phyloP scores from a whole-genome alignment of 106 monocot genomes.

The Platanthera zijinensis region DNA sequence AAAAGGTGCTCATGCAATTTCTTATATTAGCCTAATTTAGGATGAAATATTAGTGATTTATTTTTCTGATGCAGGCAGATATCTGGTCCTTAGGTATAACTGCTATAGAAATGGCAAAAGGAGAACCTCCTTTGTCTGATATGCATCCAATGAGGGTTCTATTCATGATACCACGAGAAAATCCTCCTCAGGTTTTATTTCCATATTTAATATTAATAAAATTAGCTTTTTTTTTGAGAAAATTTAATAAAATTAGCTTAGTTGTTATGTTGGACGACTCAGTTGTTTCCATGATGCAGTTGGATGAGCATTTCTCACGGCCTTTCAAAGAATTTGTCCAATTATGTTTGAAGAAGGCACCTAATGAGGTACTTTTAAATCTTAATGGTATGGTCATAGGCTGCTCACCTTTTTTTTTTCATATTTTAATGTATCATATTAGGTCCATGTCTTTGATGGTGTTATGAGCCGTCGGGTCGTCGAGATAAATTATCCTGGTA shows the following conservation, averaged over 20 bases:
- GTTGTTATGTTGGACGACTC: neutral
- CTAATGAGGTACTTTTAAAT: slow-evolving; percentile 65
- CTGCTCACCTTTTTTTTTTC: too few species aligned
- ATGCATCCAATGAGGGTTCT: slow-evolving; percentile 98
- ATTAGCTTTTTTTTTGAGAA: neutral
- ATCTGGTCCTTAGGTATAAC: slow-evolving; percentile 99
- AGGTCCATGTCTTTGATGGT: too few species aligned
- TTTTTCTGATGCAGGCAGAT: slow-evolving; percentile 73
- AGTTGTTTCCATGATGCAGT: slow-evolving; percentile 33
- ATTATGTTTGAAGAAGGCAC: slow-evolving; percentile 69
- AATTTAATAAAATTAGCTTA: neutral
- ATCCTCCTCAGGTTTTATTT: slow-evolving; percentile 84
- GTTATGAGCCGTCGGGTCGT: too few species aligned
- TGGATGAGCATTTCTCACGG: slow-evolving; percentile 93
- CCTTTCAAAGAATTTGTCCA: slow-evolving; percentile 96
- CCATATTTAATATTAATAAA: neutral
- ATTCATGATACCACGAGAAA: slow-evolving; percentile 98
- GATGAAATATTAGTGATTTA: slow-evolving; percentile 4
- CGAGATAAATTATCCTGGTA: too few species aligned
- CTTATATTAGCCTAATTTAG: neutral
- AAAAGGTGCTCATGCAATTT: slow-evolving; percentile 48
- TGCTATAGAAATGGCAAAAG: slow-evolving; percentile 98
- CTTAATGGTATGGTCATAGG: too few species aligned
- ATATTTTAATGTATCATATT: too few species aligned
- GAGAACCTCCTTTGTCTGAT: slow-evolving; percentile 96